Percentiles rank a stretch among this genome's conserved stretches.
These are phyloP conservation scores for Solanum phureja DNA, from an alignment of 257 asterid species.

Conservation along the genomic window DNA sequence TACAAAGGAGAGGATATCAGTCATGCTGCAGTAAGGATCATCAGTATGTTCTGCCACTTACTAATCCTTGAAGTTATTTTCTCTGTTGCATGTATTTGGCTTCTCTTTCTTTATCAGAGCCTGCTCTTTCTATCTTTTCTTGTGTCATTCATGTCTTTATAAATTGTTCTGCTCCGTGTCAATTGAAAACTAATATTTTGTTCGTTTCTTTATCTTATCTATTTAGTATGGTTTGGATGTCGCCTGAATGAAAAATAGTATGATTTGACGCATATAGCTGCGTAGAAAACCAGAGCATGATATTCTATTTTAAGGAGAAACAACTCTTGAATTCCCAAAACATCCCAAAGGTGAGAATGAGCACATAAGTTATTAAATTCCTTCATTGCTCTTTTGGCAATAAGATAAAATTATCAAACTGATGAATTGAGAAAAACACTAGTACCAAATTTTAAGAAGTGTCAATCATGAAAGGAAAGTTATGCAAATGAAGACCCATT, in stretches of 20 bases:
- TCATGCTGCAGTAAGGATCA: not conserved
- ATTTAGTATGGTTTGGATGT: not conserved
- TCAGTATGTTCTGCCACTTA: not conserved
- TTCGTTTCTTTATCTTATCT: not conserved
- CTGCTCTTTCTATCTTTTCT: not conserved
- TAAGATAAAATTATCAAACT: not conserved
- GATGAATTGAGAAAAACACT: not conserved
- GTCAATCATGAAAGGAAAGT: too few species aligned
- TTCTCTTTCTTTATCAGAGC: not conserved
- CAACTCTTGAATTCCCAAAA: not conserved
- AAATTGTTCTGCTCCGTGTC: not conserved
- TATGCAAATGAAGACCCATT: not conserved
- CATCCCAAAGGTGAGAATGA: not conserved
- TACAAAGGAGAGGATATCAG: not conserved
- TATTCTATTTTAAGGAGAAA: not conserved
- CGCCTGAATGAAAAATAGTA: not conserved
- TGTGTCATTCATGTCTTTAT: not conserved
- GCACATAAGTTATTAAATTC: not conserved
- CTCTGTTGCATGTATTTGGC: not conserved
- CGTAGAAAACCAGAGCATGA: not conserved
- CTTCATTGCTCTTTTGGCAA: not conserved
- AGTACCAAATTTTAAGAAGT: not conserved
- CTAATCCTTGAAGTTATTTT: not conserved
- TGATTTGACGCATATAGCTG: not conserved
- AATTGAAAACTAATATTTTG: not conserved